Conservation (phyloP, 2,329 filamentous ascomycete species). For the Trichoderma atroviride region DNA sequence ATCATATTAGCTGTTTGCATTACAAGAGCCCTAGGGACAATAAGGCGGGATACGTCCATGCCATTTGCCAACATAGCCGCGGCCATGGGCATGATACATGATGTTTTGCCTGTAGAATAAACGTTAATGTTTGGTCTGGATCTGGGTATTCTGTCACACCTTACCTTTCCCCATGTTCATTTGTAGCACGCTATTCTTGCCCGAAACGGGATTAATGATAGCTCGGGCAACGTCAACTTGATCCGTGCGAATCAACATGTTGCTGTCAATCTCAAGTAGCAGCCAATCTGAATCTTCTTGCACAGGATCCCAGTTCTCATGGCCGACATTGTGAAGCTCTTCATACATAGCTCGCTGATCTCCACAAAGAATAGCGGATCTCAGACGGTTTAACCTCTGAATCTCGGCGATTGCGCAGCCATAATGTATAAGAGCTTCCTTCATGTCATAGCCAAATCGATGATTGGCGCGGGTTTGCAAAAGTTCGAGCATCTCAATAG, state of each 20-base stretch:
- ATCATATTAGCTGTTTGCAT: constrained; percentile 61
- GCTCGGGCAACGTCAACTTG: constrained; percentile 65
- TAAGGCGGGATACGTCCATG: constrained; percentile 51
- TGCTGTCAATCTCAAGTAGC: constrained; percentile 66
- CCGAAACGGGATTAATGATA: constrained; percentile 57
- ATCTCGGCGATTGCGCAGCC: constrained; percentile 46
- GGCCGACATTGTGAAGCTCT: constrained; percentile 34
- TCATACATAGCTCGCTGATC: background rate
- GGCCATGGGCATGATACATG: constrained; percentile 58
- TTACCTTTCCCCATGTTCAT: constrained; percentile 67
- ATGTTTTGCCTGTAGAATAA: constrained; percentile 54
- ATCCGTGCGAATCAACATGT: constrained; percentile 62
- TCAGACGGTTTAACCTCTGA: constrained; percentile 12
- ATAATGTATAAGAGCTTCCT: constrained; percentile 46
- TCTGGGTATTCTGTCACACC: background rate
- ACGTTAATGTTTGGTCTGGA: background rate
- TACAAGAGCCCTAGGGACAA: constrained; percentile 60
- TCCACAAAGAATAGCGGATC: background rate
- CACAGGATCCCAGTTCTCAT: constrained; percentile 59
- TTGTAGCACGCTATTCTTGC: constrained; percentile 62
- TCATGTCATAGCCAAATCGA: constrained; percentile 41
- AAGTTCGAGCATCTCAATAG: constrained; percentile 44
- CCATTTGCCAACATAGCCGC: constrained; percentile 50
- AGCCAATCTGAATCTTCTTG: constrained; percentile 61
- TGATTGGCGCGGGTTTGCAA: constrained; percentile 38